Conservation (phyloP, 2,329 filamentous ascomycete genomes). For the Elsinoe ampelina region DNA sequence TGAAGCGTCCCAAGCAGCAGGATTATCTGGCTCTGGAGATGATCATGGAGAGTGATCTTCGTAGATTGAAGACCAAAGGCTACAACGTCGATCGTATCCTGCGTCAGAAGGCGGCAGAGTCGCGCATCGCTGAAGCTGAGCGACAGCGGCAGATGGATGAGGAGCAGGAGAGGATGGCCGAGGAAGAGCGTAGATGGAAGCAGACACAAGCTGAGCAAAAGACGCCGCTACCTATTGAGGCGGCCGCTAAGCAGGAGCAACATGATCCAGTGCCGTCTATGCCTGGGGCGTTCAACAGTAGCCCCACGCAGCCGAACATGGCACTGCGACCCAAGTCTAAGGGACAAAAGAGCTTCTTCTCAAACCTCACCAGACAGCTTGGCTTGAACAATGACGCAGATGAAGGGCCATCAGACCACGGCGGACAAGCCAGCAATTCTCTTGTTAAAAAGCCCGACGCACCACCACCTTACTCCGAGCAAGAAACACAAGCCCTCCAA, state of each 20-base stretch:
- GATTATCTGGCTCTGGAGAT: slow-evolving; percentile 87
- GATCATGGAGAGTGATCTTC: slow-evolving; percentile 74
- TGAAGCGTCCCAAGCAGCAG: slow-evolving; percentile 76
- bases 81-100: slow-evolving; percentile 97
- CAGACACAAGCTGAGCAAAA: slow-evolving; percentile 1
- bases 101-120: slow-evolving; percentile 76
- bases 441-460: slow-evolving; percentile 17
- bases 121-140: slow-evolving; percentile 74
- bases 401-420: slow-evolving; percentile 31
- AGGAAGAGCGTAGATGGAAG: slow-evolving; percentile 20
- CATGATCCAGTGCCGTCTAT: slow-evolving; percentile 40
- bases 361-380: slow-evolving; percentile 56
- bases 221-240: not conserved
- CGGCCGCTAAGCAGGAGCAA: slow-evolving; percentile 16
- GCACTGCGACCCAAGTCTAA: slow-evolving; percentile 29
- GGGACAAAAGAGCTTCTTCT: slow-evolving; percentile 49
- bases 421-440: slow-evolving; percentile 20
- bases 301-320: slow-evolving; percentile 42
- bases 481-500: slow-evolving; percentile 19
- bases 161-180: slow-evolving; percentile 42
- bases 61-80: slow-evolving; percentile 72
- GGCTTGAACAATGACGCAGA: slow-evolving; percentile 50
- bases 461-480: slow-evolving; percentile 28
- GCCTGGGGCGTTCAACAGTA: slow-evolving; percentile 64
- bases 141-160: slow-evolving; percentile 59